These are phyloP conservation scores for Pharus latifolius DNA, from an alignment of 176 grass and related monocot genomes.

Conservation along the genomic window DNA sequence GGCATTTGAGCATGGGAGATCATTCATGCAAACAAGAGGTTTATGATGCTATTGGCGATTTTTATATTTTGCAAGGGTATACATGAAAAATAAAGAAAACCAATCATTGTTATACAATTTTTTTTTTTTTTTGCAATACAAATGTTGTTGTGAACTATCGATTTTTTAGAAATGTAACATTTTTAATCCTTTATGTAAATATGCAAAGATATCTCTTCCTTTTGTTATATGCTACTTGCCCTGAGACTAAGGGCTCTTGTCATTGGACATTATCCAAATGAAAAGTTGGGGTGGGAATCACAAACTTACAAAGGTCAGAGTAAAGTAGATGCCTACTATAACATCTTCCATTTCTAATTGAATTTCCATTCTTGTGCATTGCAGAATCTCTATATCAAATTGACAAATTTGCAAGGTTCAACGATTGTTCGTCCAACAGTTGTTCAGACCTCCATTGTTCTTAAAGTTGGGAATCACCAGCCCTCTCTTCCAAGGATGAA, in stretches of 20 bases:
- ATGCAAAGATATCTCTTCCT: not conserved
- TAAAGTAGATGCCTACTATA: not conserved
- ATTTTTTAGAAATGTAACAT: not conserved
- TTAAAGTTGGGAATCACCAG: constrained; percentile 67
- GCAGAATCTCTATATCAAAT: constrained; percentile 73
- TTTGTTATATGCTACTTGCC: not conserved
- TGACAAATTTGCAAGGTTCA: constrained; percentile 77
- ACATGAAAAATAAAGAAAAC: too few relatives aligned
- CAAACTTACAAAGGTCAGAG: not conserved
- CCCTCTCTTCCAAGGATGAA: constrained; percentile 71
- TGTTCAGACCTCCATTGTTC: constrained; percentile 59
- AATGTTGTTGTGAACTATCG: not conserved
- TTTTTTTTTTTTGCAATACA: not conserved
- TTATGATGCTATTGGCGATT: not conserved
- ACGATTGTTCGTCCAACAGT: constrained; percentile 55
- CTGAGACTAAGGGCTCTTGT: not conserved
- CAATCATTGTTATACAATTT: too few relatives aligned
- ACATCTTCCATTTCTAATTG: constrained; percentile 3
- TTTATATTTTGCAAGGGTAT: not conserved
- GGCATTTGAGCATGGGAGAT: not conserved
- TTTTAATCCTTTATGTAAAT: too few relatives aligned
- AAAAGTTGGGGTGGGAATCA: not conserved
- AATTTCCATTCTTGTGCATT: constrained; percentile 3
- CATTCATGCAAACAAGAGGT: not conserved
- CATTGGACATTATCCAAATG: not conserved